Evolutionary conservation across 2,329 filamentous ascomycete species (phyloP).

Genomic region (Diaporthe aspalathi): DNA sequence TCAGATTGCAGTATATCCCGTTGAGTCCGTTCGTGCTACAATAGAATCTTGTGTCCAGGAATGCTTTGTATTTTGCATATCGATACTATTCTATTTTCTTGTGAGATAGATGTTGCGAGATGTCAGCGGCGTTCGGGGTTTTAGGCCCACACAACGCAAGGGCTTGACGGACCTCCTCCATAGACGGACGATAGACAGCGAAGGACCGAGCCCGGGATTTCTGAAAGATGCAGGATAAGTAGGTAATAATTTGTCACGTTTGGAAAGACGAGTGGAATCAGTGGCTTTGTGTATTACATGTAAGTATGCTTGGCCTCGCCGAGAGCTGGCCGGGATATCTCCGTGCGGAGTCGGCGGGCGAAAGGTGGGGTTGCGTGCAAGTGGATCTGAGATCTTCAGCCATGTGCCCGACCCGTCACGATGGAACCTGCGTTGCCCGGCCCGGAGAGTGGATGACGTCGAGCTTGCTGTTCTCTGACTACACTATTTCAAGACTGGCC

Average conservation of each 20-base stretch:
- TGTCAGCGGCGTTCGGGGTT: too few relatives aligned
- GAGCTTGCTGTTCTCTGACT: constrained; percentile 7
- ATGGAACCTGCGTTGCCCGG: constrained; percentile 2
- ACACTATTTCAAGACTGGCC: constrained; percentile 10
- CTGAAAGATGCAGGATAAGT: not conserved
- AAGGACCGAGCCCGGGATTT: not conserved
- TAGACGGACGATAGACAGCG: not conserved
- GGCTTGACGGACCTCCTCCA: not conserved
- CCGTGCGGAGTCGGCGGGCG: constrained; percentile 21
- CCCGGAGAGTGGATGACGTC: constrained; percentile 22
- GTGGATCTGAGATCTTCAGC: constrained; percentile 6
- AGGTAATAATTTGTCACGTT: constrained; percentile 20
- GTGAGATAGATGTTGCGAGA: too few relatives aligned
- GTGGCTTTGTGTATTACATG: not conserved
- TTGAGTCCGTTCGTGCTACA: too few relatives aligned
- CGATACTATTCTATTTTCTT: too few relatives aligned
- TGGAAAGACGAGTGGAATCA: not conserved
- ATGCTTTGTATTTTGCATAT: too few relatives aligned
- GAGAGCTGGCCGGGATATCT: constrained; percentile 28
- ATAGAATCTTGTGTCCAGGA: too few relatives aligned
- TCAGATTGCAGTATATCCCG: not conserved
- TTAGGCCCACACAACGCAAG: too few relatives aligned
- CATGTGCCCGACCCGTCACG: constrained; percentile 21
- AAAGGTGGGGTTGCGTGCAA: not conserved
- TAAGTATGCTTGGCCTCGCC: not conserved